phyloP scores from a whole-genome alignment of 1,284 basidiomycete species.

The Heterobasidion occidentale region DNA sequence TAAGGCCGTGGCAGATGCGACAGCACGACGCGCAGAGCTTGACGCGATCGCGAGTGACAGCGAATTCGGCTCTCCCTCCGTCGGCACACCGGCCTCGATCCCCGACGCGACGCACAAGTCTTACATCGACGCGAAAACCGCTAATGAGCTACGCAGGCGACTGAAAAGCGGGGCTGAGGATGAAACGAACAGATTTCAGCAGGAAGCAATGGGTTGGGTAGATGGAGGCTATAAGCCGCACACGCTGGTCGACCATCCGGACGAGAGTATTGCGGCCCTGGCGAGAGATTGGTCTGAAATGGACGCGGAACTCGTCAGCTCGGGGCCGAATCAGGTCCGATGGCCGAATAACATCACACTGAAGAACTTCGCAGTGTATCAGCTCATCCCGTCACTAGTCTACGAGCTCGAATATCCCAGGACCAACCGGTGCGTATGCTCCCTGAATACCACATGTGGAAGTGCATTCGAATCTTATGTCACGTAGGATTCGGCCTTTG shows the following conservation, averaged over 20 bases:
- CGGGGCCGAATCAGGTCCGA: slow-evolving; percentile 55
- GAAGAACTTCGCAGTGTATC: slow-evolving; percentile 83
- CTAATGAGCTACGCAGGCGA: slow-evolving; percentile 45
- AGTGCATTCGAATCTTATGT: neutral
- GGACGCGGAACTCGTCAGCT: slow-evolving; percentile 69
- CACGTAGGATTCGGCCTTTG: slow-evolving; percentile 70
- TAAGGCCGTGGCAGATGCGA: slow-evolving; percentile 43
- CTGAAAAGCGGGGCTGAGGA: slow-evolving; percentile 25
- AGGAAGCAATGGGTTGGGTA: too few relatives aligned
- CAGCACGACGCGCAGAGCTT: slow-evolving; percentile 27
- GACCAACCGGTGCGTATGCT: slow-evolving; percentile 57
- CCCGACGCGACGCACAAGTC: slow-evolving; percentile 37
- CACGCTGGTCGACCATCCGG: slow-evolving; percentile 73
- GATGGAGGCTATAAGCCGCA: slow-evolving; percentile 10
- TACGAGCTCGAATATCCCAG: slow-evolving; percentile 96
- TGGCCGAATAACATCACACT: slow-evolving; percentile 88
- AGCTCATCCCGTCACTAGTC: slow-evolving; percentile 87
- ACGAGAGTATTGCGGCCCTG: slow-evolving; percentile 57
- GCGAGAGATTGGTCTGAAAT: slow-evolving; percentile 76
- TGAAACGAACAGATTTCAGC: slow-evolving; percentile 9
- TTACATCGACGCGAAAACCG: slow-evolving; percentile 47
- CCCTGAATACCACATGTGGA: slow-evolving; percentile 2
- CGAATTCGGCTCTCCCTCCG: slow-evolving; percentile 8
- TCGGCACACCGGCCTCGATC: slow-evolving; percentile 30
- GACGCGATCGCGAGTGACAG: slow-evolving; percentile 18